phyloP scores from a whole-genome alignment of 495 filamentous ascomycete species.

The Hypoxylon perforatum region DNA sequence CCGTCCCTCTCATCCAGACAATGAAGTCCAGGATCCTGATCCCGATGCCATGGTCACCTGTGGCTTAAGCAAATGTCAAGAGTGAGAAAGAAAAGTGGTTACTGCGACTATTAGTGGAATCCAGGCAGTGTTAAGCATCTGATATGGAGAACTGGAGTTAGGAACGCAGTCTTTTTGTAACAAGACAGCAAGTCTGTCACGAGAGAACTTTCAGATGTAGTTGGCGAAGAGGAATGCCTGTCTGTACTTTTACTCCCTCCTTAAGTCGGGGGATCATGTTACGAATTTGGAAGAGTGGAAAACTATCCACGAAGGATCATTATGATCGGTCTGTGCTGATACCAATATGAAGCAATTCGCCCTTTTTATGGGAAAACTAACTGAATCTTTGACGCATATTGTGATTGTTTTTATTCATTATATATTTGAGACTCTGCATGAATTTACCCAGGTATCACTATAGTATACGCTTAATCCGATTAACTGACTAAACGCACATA shows the following conservation, averaged over 20 bases:
- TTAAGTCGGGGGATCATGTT: constrained; percentile 6
- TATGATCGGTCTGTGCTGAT: constrained; percentile 14
- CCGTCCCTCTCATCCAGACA: constrained; percentile 92
- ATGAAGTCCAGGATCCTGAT: constrained; percentile 96
- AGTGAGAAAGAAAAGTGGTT: background rate
- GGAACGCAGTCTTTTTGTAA: constrained; percentile 21
- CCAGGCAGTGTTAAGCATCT: constrained; percentile 25
- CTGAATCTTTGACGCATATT: too few relatives aligned
- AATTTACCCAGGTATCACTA: too few relatives aligned
- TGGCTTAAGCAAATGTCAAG: constrained; percentile 65
- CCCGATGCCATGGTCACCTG: constrained; percentile 95
- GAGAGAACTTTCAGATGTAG: constrained; percentile 5
- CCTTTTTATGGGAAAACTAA: background rate
- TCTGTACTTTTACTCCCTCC: constrained; percentile 33
- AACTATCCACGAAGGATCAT: constrained; percentile 2
- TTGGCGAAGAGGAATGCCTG: background rate
- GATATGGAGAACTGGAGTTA: constrained; percentile 36
- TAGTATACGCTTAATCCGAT: too few relatives aligned
- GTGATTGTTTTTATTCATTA: too few relatives aligned
- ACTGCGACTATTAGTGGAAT: background rate
- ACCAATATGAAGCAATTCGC: constrained; percentile 31
- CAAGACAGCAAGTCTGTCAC: background rate
- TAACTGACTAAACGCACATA: too few relatives aligned
- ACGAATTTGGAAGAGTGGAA: constrained; percentile 9
- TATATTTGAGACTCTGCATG: too few relatives aligned